Evolutionary conservation across 2,329 filamentous ascomycete genomes (phyloP).

Genomic region (Cladophialophora chaetospira): DNA sequence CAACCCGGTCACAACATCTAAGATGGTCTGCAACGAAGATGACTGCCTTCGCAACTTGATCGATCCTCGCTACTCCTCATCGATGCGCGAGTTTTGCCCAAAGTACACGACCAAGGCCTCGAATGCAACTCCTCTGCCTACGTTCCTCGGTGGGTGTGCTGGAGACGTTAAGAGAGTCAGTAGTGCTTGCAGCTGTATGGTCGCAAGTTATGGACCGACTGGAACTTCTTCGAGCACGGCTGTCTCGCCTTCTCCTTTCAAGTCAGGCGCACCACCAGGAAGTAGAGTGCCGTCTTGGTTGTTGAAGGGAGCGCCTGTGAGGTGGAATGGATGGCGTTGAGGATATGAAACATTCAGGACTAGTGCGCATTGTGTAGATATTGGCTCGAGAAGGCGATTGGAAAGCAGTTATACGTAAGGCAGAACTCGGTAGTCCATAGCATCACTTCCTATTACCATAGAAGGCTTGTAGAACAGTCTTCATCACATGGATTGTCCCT

Average conservation of each 20-base stretch:
- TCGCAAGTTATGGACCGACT: constrained; percentile 19
- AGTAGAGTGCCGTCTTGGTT: constrained; percentile 18
- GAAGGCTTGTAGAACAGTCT: no score
- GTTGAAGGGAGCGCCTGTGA: constrained; percentile 23
- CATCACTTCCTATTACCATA: no score
- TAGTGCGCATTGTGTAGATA: not conserved
- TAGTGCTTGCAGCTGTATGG: constrained; percentile 29
- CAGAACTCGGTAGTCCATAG: no score
- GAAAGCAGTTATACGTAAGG: no score
- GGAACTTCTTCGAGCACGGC: constrained; percentile 18
- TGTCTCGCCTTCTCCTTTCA: constrained; percentile 11
- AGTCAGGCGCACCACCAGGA: constrained; percentile 19
- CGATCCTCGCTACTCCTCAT: constrained; percentile 19
- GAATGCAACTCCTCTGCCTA: constrained; percentile 36
- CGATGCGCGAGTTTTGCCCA: constrained; percentile 19
- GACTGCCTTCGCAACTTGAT: constrained; percentile 30
- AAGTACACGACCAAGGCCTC: constrained; percentile 21
- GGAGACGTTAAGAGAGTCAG: constrained; percentile 20
- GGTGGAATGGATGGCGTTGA: constrained; percentile 14
- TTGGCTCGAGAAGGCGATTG: not conserved
- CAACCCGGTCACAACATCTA: constrained; percentile 18
- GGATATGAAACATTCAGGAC: not conserved
- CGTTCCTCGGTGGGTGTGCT: constrained; percentile 32
- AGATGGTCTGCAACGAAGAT: constrained; percentile 27
- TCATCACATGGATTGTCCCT: no score